These are phyloP conservation scores for Guillardia theta DNA, from an alignment of 78 protist genomes.

Conservation along the genomic window DNA sequence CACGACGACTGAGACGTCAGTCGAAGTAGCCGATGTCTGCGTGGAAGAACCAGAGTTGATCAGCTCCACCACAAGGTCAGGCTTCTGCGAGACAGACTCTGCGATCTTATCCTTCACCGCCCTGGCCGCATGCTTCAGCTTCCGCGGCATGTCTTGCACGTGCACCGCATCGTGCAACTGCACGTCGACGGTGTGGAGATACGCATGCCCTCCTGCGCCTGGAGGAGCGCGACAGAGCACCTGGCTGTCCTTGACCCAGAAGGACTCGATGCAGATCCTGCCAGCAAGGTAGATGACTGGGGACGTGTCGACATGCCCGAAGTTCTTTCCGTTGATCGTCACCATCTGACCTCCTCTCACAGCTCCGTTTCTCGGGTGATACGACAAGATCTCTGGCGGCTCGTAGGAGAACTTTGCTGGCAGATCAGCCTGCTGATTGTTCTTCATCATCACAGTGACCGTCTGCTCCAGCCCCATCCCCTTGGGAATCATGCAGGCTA, in stretches of 20 bases:
- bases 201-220: background rate
- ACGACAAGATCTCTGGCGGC: background rate
- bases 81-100: background rate
- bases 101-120: background rate
- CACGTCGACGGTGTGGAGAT: constrained; percentile 6
- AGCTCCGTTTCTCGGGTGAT: constrained; percentile 15
- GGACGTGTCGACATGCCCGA: constrained; percentile 38
- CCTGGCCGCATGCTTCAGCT: background rate
- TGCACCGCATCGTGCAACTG: background rate
- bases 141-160: constrained; percentile 39
- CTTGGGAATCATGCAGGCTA: constrained; percentile 19
- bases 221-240: constrained; percentile 4
- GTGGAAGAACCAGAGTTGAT: background rate
- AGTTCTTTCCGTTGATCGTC: background rate
- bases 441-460: background rate
- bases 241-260: background rate
- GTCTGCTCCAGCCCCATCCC: constrained; percentile 4
- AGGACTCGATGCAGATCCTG: constrained; percentile 10
- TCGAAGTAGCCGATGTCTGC: background rate
- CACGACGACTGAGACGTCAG: background rate
- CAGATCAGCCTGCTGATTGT: background rate
- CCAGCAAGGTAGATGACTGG: background rate
- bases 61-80: background rate
- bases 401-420: constrained; percentile 6
- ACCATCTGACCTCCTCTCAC: background rate